Evolutionary conservation across 2,329 filamentous ascomycete species (phyloP).

Genomic region (Clonostachys byssicola): DNA sequence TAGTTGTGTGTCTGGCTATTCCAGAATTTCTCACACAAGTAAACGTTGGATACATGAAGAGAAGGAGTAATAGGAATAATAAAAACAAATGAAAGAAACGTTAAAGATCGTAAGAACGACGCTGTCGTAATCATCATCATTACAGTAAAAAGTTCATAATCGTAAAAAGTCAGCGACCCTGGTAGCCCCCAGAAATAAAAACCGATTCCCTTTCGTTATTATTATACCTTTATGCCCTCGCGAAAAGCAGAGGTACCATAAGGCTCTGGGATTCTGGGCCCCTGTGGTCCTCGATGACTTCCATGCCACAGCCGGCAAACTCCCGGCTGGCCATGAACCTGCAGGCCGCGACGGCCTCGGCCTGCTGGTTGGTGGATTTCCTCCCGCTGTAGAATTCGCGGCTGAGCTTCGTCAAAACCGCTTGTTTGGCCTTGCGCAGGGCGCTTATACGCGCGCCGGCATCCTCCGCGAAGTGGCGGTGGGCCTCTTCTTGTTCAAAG

Average conservation of each 20-base stretch:
- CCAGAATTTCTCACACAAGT: no score
- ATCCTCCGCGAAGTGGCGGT: constrained; percentile 53
- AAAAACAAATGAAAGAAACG: constrained; percentile 11
- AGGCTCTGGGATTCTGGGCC: constrained; percentile 47
- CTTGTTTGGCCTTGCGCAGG: constrained; percentile 54
- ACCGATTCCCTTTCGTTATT: no score
- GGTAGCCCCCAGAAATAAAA: no score
- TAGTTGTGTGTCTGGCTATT: no score
- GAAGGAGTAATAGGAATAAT: constrained; percentile 4
- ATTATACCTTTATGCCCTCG: constrained; percentile 24
- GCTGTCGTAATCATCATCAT: neutral
- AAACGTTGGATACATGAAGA: neutral
- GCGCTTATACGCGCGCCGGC: constrained; percentile 48
- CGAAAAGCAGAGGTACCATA: constrained; percentile 59
- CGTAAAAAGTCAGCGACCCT: no score
- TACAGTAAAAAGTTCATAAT: neutral
- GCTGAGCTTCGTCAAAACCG: constrained; percentile 54
- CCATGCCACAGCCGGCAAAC: constrained; percentile 18
- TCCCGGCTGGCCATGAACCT: constrained; percentile 19
- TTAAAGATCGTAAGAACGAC: neutral
- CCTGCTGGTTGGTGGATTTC: constrained; percentile 14
- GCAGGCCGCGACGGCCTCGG: constrained; percentile 26
- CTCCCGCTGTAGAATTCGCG: constrained; percentile 35
- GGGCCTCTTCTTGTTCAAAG: constrained; percentile 49
- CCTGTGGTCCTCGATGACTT: constrained; percentile 35